These are phyloP conservation scores for Zoysia pacifica DNA, from an alignment of 176 grass and related monocot genomes.

Conservation along the genomic window DNA sequence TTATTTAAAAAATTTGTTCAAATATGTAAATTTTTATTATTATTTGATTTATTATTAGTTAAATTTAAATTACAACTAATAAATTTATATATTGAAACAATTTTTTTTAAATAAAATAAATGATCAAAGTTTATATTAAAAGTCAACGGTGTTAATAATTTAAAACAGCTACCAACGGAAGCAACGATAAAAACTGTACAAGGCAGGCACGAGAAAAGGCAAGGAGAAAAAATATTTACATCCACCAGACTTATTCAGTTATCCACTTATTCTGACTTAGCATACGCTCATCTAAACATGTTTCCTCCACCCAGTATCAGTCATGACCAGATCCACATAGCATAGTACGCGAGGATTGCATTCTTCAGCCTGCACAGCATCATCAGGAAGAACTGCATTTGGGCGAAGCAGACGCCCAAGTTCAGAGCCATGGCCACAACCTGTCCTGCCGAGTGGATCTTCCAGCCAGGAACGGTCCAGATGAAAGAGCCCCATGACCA, in stretches of 20 bases:
- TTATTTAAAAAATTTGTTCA: too few relatives aligned
- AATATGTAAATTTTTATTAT: too few relatives aligned
- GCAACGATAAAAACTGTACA: slow-evolving; percentile 9
- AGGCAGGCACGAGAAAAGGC: neutral
- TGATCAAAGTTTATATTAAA: too few relatives aligned
- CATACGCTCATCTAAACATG: neutral
- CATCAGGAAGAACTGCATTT: slow-evolving; percentile 58
- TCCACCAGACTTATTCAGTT: neutral
- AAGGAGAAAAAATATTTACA: slow-evolving; percentile 18
- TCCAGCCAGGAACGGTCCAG: slow-evolving; percentile 21
- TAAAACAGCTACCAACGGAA: neutral
- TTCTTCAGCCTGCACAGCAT: slow-evolving; percentile 55
- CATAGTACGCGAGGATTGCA: slow-evolving; percentile 40
- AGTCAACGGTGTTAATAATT: too few relatives aligned
- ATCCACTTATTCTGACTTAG: neutral
- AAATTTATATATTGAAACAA: too few relatives aligned
- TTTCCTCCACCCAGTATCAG: neutral
- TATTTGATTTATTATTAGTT: too few relatives aligned
- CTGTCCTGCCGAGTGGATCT: slow-evolving; percentile 34
- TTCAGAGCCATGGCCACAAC: slow-evolving; percentile 16
- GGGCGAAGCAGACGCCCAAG: slow-evolving; percentile 38
- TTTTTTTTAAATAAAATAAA: too few relatives aligned
- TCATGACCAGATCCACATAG: slow-evolving; percentile 60
- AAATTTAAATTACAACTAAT: too few relatives aligned
- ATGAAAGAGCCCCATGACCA: slow-evolving; percentile 60